Evolutionary conservation across 73 alveolate species (phyloP).

Genomic region (Tetrahymena thermophila): DNA sequence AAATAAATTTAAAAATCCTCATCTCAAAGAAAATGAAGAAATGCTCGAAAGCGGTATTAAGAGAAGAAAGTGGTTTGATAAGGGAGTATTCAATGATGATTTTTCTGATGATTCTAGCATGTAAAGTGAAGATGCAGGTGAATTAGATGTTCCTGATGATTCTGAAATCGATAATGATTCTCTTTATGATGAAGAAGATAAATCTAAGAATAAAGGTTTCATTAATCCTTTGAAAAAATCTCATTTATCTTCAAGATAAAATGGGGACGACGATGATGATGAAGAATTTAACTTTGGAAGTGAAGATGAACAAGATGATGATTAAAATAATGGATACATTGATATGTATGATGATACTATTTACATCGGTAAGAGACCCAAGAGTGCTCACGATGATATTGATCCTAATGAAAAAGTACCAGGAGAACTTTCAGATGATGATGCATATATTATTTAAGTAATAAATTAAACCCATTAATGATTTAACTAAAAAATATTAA

Average conservation of each 20-base stretch:
- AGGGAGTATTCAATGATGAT: neutral
- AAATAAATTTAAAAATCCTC: neutral
- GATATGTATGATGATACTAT: slow-evolving; percentile 65
- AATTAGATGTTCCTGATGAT: slow-evolving; percentile 30
- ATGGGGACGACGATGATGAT: slow-evolving; percentile 36
- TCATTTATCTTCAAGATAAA: slow-evolving; percentile 22
- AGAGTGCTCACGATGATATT: neutral
- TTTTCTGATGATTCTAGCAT: neutral
- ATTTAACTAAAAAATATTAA: slow-evolving; percentile 33
- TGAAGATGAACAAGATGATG: slow-evolving; percentile 46
- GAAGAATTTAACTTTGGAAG: slow-evolving; percentile 42
- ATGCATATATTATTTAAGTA: slow-evolving; percentile 44
- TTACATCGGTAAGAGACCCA: slow-evolving; percentile 44
- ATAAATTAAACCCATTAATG: slow-evolving; percentile 36
- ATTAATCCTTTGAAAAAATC: slow-evolving; percentile 20
- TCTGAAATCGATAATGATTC: slow-evolving; percentile 43
- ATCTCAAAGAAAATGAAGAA: neutral
- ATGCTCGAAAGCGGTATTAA: neutral
- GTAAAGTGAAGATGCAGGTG: neutral
- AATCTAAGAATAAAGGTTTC: slow-evolving; percentile 50
- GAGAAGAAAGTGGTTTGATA: neutral
- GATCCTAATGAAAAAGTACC: slow-evolving; percentile 54
- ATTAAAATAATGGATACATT: slow-evolving; percentile 51
- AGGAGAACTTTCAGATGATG: slow-evolving; percentile 32
- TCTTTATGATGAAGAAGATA: slow-evolving; percentile 56